Base-by-base conservation (phyloP, 2,329 filamentous ascomycete species). In the Stagonosporopsis cucurbitacearum region DNA sequence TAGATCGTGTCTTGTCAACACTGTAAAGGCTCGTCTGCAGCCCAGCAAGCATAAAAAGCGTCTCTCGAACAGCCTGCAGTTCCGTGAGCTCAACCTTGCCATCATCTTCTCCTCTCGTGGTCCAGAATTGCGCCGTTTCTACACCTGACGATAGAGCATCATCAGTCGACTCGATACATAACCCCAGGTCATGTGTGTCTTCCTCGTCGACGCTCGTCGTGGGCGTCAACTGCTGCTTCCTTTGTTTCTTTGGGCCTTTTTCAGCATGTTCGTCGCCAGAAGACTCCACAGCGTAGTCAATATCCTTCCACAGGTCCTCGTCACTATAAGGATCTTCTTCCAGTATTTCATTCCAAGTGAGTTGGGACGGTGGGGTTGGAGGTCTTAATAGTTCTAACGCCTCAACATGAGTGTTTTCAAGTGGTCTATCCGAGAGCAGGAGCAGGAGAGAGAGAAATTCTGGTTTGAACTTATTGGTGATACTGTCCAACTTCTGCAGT, bases 21-120 rank as follows among this genome's bases (percentile, higher is more conserved):
- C 63, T 52, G 66, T 93, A 96, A 1, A 96, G 70, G 1, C 86
- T 88, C 2, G 90, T 94, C 6, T 87, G 84, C 4, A 95, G 78
- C 0, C 93, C 93, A 50, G 86, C 85, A 0, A 98, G 82, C 91
- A 97, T 96, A 66, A 91, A 94, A 0, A 97, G 79, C 0, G 86
- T 84, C 68, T 98, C 92, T 43, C 92, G 86, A 23, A 93, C 78
- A 11, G 88, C 79, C 60, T 93, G 87, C 1, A 90, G 79, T 70
- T 96, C 93, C 0, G 89, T 85, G 6, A 94, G 79, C 15, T 70
- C 65, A 3, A 61, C 46, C 25, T 55, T 71, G 15, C 37, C 43
- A 22, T 58, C 53, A 2, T 64, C 57, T 25, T 65, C 53, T 6
- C 55, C 40, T 1, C 36, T 17, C 13, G 37, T 7, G 8, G 48